A percentile compares a stretch with the other conserved stretches of the same genome.
phyloP scores from a whole-genome alignment of 768 basidiomycete species.

The Crucibulum laeve region DNA sequence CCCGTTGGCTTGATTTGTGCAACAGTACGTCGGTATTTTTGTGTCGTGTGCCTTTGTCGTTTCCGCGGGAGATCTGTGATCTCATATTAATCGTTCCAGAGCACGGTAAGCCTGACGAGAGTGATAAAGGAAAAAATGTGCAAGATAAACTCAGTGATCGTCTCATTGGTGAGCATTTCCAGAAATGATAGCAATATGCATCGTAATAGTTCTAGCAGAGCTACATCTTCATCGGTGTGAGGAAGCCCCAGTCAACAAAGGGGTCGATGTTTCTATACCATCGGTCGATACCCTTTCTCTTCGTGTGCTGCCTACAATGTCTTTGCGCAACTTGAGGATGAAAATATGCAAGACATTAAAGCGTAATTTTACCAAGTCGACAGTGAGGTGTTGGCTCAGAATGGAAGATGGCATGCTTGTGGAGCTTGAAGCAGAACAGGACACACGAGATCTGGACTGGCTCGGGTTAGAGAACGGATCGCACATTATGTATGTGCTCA shows the following conservation, averaged over 20 bases:
- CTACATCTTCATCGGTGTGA: constrained; percentile 16
- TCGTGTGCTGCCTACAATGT: constrained; percentile 66
- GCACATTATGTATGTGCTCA: constrained; percentile 28
- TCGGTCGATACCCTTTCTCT: constrained; percentile 20
- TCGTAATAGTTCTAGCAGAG: constrained; percentile 7
- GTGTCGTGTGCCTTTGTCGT: too few species aligned
- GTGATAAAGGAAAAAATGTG: constrained; percentile 16
- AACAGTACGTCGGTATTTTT: constrained; percentile 46
- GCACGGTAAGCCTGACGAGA: constrained; percentile 49
- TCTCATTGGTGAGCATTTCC: constrained; percentile 49
- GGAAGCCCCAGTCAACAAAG: constrained; percentile 4
- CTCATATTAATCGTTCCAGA: constrained; percentile 34
- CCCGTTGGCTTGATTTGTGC: constrained; percentile 63
- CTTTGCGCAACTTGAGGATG: constrained; percentile 54
- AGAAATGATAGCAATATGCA: neutral
- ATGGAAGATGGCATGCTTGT: constrained; percentile 45
- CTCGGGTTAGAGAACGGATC: constrained; percentile 63
- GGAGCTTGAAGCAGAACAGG: constrained; percentile 41
- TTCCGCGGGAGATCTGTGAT: constrained; percentile 2
- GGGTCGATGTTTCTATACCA: neutral
- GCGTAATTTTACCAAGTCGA: constrained; percentile 22
- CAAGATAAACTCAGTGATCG: constrained; percentile 55
- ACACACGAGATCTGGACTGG: constrained; percentile 60
- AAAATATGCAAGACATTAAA: constrained; percentile 55
- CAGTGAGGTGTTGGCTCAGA: constrained; percentile 49